phyloP scores from a whole-genome alignment of 1,284 basidiomycete genomes.

The Earliella scabrosa region DNA sequence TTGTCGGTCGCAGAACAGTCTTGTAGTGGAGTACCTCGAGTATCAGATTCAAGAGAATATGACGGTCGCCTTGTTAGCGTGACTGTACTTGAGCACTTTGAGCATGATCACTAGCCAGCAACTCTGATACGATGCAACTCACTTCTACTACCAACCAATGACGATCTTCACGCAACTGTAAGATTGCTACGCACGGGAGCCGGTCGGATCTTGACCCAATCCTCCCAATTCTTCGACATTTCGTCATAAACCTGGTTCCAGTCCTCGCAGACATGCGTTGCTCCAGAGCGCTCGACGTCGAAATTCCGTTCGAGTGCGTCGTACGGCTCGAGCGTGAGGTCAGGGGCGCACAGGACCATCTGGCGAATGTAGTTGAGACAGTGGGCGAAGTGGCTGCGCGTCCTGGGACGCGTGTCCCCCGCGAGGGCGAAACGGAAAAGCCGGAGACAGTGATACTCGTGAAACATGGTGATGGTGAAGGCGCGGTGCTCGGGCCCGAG shows the following conservation, averaged over 20 bases:
- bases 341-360: constrained; percentile 44
- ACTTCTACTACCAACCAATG: too few species aligned
- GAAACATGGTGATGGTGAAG: constrained; percentile 37
- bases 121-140: too few species aligned
- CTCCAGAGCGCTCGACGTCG: constrained; percentile 39
- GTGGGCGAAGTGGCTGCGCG: constrained; percentile 42
- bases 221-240: constrained; percentile 10
- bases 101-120: too few species aligned
- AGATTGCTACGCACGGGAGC: not conserved
- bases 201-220: not conserved
- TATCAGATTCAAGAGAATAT: too few species aligned
- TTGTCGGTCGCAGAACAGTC: too few species aligned
- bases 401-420: constrained; percentile 12
- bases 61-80: too few species aligned
- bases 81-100: too few species aligned
- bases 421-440: constrained; percentile 31
- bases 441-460: constrained; percentile 39
- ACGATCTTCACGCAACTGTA: too few species aligned
- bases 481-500: constrained; percentile 29
- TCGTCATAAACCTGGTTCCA: constrained; percentile 46
- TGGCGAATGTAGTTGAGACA: constrained; percentile 51
- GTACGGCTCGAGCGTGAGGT: constrained; percentile 49
- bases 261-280: constrained; percentile 50
- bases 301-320: constrained; percentile 46
- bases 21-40: too few species aligned